Percentiles rank a stretch among this genome's conserved stretches.
Conservation (phyloP, 2,329 filamentous ascomycete species). For the Venturia oleaginea region DNA sequence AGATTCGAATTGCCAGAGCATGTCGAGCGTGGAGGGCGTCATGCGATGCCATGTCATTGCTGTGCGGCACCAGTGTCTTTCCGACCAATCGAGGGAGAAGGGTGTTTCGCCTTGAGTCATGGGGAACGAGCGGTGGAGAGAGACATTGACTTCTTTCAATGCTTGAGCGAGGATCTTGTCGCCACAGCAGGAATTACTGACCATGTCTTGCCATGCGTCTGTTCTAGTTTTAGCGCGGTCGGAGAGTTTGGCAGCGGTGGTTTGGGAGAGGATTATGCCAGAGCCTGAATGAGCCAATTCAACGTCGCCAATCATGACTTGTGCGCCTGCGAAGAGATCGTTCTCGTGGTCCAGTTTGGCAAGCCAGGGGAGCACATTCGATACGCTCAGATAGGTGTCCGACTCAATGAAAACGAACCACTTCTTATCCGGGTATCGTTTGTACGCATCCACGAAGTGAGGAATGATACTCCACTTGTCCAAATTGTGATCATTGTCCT, state of each 20-base stretch:
- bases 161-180: conserved; percentile 28
- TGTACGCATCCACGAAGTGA: conserved; percentile 26
- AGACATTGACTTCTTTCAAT: conserved; percentile 26
- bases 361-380: conserved; percentile 39
- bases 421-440: conserved; percentile 36
- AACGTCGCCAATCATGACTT: conserved; percentile 27
- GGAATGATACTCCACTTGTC: conserved; percentile 33
- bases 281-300: conserved; percentile 34
- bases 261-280: conserved; percentile 34
- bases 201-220: conserved; percentile 27
- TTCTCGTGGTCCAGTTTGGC: conserved; percentile 30
- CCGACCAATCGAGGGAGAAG: conserved; percentile 29
- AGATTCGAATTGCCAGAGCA: conserved; percentile 25
- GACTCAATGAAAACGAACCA: conserved; percentile 54
- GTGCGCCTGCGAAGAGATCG: conserved; percentile 33
- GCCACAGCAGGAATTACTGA: conserved; percentile 29
- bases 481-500: conserved; percentile 21
- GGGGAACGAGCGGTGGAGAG: conserved; percentile 31
- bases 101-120: conserved; percentile 36
- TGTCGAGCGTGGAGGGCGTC: conserved; percentile 19
- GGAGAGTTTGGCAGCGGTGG: conserved; percentile 29
- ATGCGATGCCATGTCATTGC: conserved; percentile 31
- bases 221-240: conserved; percentile 24
- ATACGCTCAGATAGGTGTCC: conserved; percentile 49
- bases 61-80: conserved; percentile 34